Conservation (phyloP, 352 stramenopile species). For the Thalassiosira mediterranea region DNA sequence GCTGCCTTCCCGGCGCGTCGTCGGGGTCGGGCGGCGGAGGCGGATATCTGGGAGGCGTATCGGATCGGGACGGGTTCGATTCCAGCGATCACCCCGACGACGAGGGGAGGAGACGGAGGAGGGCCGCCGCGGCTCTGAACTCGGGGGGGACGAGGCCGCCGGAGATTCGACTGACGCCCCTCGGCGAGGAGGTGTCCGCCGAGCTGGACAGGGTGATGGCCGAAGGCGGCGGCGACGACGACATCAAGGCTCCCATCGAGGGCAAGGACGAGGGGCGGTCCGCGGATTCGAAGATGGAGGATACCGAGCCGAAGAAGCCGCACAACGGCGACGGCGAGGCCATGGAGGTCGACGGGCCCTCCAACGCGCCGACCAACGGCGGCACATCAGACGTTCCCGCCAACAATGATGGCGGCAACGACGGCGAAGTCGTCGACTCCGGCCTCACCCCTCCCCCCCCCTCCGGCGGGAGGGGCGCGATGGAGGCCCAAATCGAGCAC, state of each 20-base stretch:
- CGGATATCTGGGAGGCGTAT: background rate
- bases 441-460: background rate
- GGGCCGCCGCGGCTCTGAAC: background rate
- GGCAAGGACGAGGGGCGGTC: background rate
- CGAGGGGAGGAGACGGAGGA: background rate
- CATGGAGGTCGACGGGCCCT: background rate
- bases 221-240: background rate
- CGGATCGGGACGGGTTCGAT: background rate
- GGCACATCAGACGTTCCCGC: too few species aligned
- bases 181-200: constrained; percentile 20
- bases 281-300: too few species aligned
- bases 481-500: constrained; percentile 22
- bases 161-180: constrained; percentile 23
- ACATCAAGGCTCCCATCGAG: background rate
- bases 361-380: too few species aligned
- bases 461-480: background rate
- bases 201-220: constrained; percentile 28
- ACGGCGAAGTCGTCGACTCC: constrained; percentile 11
- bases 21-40: background rate
- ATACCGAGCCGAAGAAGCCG: too few species aligned
- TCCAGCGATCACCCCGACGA: background rate
- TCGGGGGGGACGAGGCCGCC: constrained; percentile 1
- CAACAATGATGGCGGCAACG: background rate
- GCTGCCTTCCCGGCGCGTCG: constrained; percentile 8
- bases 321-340: constrained; percentile 7